Conservation (phyloP, 192 early-diverging fungal genomes). For the Linnemannia zychae region DNA sequence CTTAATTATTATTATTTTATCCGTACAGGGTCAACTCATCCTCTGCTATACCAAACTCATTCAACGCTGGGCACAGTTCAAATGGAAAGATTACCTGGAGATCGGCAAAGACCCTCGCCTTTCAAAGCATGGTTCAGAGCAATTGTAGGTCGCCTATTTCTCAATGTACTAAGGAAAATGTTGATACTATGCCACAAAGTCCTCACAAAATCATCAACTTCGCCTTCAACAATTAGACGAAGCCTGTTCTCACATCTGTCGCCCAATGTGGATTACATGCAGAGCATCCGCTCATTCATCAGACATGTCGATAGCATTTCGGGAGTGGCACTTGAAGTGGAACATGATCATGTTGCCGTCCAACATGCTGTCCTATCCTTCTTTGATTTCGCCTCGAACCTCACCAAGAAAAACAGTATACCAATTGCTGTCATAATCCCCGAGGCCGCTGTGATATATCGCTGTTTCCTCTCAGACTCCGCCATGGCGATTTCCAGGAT, state of each 20-base stretch:
- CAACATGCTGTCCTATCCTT: constrained; percentile 66
- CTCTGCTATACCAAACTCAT: constrained; percentile 53
- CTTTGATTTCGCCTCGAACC: constrained; percentile 54
- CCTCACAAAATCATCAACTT: background rate
- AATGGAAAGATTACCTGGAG: constrained; percentile 55
- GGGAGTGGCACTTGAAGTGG: constrained; percentile 52
- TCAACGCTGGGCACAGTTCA: constrained; percentile 60
- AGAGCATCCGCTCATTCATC: constrained; percentile 58
- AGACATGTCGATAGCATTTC: constrained; percentile 59
- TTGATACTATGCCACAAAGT: background rate
- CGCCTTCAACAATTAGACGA: constrained; percentile 12
- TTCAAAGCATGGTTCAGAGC: constrained; percentile 18
- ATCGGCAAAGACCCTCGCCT: constrained; percentile 31
- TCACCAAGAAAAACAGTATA: constrained; percentile 26
- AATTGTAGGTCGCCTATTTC: constrained; percentile 27
- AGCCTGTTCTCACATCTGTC: constrained; percentile 55
- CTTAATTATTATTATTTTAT: background rate
- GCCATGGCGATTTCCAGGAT: constrained; percentile 64
- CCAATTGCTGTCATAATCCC: constrained; percentile 63
- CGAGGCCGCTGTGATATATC: constrained; percentile 55
- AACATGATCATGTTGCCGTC: constrained; percentile 56
- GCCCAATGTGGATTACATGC: constrained; percentile 59
- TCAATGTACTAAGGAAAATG: background rate
- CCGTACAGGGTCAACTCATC: constrained; percentile 59
- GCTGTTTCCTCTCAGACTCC: constrained; percentile 58